Percentiles rank a stretch among this genome's conserved stretches.
Evolutionary conservation across 2,329 filamentous ascomycete genomes (phyloP).

Genomic region (Penicillium sp.): DNA sequence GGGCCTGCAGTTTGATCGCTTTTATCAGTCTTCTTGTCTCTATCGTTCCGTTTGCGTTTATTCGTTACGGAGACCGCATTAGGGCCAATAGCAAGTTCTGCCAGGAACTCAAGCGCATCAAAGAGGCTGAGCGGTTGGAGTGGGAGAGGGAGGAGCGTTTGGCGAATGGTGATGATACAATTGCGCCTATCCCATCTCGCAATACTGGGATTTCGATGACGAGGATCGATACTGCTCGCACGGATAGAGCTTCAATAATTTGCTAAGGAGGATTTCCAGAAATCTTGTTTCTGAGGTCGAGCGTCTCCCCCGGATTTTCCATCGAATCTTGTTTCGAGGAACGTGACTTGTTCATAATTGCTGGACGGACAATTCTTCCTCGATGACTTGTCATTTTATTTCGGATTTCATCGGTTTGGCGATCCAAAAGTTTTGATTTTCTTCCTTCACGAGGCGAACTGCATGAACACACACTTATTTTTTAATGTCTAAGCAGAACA

Average conservation of each 20-base stretch:
- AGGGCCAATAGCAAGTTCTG: slow-evolving; percentile 45
- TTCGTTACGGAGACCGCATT: slow-evolving; percentile 41
- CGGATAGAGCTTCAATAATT: slow-evolving; percentile 24
- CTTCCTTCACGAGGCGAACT: not conserved
- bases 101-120: slow-evolving; percentile 39
- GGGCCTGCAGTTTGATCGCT: slow-evolving; percentile 45
- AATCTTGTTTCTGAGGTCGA: not conserved
- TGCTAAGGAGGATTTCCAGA: slow-evolving; percentile 2
- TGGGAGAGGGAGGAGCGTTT: slow-evolving; percentile 18
- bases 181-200: slow-evolving; percentile 14
- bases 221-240: slow-evolving; percentile 23
- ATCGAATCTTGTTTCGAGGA: not conserved
- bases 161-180: slow-evolving; percentile 1
- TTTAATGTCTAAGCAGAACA: slow-evolving; percentile 6
- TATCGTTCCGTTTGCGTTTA: slow-evolving; percentile 45
- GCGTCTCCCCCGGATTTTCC: not conserved
- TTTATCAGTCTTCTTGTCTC: slow-evolving; percentile 42
- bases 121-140: slow-evolving; percentile 32
- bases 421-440: slow-evolving; percentile 8
- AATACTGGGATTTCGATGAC: slow-evolving; percentile 15
- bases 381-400: not conserved
- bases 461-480: not conserved
- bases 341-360: not conserved
- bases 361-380: too few species aligned
- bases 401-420: not conserved